Evolutionary conservation across 306 rosid genomes (phyloP).

Genomic region (Spatholobus suberectus): DNA sequence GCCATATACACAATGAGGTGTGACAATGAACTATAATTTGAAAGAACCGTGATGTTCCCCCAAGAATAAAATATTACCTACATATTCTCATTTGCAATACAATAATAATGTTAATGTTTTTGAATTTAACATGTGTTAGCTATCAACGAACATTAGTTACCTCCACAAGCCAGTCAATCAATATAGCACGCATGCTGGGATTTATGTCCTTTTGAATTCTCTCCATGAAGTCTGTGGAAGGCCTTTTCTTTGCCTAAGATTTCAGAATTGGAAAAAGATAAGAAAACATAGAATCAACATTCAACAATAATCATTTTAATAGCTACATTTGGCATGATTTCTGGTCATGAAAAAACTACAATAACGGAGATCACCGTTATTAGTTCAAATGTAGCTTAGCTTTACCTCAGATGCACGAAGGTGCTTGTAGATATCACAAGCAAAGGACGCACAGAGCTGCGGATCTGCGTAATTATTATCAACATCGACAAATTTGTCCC

Average conservation of each 20-base stretch:
- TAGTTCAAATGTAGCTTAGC: background rate
- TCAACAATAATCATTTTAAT: background rate
- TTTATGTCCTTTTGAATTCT: constrained; percentile 83
- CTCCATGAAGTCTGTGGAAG: constrained; percentile 87
- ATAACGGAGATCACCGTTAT: background rate
- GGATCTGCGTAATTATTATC: constrained; percentile 81
- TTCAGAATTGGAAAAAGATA: constrained; percentile 23
- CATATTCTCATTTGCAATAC: background rate
- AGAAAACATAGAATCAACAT: background rate
- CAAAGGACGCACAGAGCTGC: constrained; percentile 83
- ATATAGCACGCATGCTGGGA: constrained; percentile 86
- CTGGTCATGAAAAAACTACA: background rate
- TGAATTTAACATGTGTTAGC: background rate
- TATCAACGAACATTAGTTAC: constrained; percentile 41
- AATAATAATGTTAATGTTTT: background rate
- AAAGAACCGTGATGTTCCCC: background rate
- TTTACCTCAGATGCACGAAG: constrained; percentile 89
- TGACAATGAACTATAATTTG: background rate
- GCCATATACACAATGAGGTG: background rate
- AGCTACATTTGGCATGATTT: background rate
- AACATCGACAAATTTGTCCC: constrained; percentile 59
- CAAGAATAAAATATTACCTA: background rate
- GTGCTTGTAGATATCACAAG: constrained; percentile 97
- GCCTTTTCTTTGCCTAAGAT: constrained; percentile 84
- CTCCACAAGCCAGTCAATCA: constrained; percentile 98